Conservation (phyloP, 306 rosid species). For the Citrullus colocynthis region DNA sequence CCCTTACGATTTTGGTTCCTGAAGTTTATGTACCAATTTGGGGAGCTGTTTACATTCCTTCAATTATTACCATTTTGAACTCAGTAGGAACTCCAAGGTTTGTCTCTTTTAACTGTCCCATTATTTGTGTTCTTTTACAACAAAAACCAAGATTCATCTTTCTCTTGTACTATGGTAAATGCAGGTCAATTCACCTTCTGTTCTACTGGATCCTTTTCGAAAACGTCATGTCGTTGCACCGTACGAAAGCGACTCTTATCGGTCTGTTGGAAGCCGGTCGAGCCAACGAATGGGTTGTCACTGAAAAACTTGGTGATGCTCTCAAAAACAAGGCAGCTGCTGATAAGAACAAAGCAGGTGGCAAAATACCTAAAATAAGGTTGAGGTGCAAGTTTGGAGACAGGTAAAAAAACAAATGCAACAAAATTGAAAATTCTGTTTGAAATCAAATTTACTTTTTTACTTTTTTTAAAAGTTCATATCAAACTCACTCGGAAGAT, state of each 20-base stretch:
- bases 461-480: not conserved
- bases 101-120: not conserved
- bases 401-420: slow-evolving; percentile 34
- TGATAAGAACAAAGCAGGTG: slow-evolving; percentile 45
- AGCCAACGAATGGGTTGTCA: slow-evolving; percentile 96
- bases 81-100: slow-evolving; percentile 99
- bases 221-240: slow-evolving; percentile 95
- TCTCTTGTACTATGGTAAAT: slow-evolving; percentile 5
- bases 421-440: not conserved
- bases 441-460: not conserved
- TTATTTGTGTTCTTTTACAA: not conserved
- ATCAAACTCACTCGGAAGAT: not conserved
- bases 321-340: slow-evolving; percentile 58
- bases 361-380: slow-evolving; percentile 35
- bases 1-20: slow-evolving; percentile 86
- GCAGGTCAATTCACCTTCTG: slow-evolving; percentile 84
- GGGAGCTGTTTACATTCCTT: slow-evolving; percentile 99
- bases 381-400: slow-evolving; percentile 50
- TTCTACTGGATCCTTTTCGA: slow-evolving; percentile 98
- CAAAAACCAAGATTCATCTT: not conserved
- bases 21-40: slow-evolving; percentile 95
- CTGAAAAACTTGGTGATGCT: slow-evolving; percentile 87
- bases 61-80: slow-evolving; percentile 86
- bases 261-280: slow-evolving; percentile 80
- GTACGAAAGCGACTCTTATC: slow-evolving; percentile 87